These are phyloP conservation scores for Tylopilus sp. DNA, from an alignment of 768 basidiomycete species.

Conservation along the genomic window DNA sequence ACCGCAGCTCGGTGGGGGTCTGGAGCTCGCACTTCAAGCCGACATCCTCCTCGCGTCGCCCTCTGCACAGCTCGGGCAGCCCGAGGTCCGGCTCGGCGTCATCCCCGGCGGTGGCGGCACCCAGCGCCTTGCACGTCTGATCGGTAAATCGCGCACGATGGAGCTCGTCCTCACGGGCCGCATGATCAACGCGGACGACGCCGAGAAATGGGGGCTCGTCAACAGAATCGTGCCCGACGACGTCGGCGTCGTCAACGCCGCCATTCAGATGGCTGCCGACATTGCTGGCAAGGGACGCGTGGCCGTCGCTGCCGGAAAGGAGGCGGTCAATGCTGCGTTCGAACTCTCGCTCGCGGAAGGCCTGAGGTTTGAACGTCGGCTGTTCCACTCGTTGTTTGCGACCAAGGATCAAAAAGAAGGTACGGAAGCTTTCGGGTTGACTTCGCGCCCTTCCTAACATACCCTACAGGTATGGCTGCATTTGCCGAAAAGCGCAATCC, in stretches of 20 bases:
- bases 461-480: slow-evolving; percentile 77
- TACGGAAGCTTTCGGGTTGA: slow-evolving; percentile 32
- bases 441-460: background rate
- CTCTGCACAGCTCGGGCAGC: slow-evolving; percentile 90
- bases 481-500: slow-evolving; percentile 93
- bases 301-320: slow-evolving; percentile 85
- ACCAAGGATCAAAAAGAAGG: slow-evolving; percentile 96
- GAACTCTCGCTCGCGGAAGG: slow-evolving; percentile 83
- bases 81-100: slow-evolving; percentile 92
- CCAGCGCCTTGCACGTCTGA: slow-evolving; percentile 78
- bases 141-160: slow-evolving; percentile 95
- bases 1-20: slow-evolving; percentile 88
- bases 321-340: slow-evolving; percentile 91
- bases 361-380: slow-evolving; percentile 77
- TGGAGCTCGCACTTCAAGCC: slow-evolving; percentile 94
- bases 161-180: slow-evolving; percentile 90
- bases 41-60: slow-evolving; percentile 93
- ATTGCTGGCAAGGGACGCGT: slow-evolving; percentile 83
- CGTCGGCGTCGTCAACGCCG: slow-evolving; percentile 84
- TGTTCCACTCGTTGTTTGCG: slow-evolving; percentile 91
- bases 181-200: slow-evolving; percentile 75
- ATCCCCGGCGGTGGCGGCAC: slow-evolving; percentile 96
- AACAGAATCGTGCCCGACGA: slow-evolving; percentile 75
- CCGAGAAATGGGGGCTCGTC: slow-evolving; percentile 84
- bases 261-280: slow-evolving; percentile 69